Conservation (phyloP, 768 basidiomycete genomes). For the Chalciporus chontae region DNA sequence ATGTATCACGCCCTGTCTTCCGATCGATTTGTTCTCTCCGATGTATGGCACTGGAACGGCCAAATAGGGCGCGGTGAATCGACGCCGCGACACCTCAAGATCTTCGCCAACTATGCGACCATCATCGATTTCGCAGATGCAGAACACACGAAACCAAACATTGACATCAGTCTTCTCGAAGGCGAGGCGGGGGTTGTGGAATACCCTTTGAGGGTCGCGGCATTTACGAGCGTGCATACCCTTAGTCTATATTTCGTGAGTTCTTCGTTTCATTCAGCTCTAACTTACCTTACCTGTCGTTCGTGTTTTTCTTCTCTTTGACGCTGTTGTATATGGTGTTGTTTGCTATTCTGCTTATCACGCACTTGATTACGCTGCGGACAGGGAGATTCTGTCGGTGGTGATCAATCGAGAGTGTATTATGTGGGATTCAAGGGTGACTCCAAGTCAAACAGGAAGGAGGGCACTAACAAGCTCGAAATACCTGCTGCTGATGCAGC, state of each 20-base stretch:
- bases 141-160: constrained; percentile 63
- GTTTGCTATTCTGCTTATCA: constrained; percentile 13
- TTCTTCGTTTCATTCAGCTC: constrained; percentile 18
- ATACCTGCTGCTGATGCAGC: constrained; percentile 80
- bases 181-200: constrained; percentile 67
- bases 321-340: constrained; percentile 19
- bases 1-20: constrained; percentile 3
- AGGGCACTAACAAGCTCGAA: constrained; percentile 60
- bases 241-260: constrained; percentile 80
- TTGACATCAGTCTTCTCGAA: constrained; percentile 67
- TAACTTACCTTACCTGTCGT: constrained; percentile 13
- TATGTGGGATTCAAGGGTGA: constrained; percentile 86
- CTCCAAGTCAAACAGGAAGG: constrained; percentile 48
- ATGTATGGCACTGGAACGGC: constrained; percentile 4
- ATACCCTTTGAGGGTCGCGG: constrained; percentile 73
- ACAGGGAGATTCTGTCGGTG: constrained; percentile 67
- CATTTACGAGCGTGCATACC: constrained; percentile 71
- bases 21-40: constrained; percentile 2
- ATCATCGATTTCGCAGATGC: constrained; percentile 79
- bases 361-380: constrained; percentile 3
- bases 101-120: constrained; percentile 69
- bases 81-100: constrained; percentile 70
- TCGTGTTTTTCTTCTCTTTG: constrained; percentile 11
- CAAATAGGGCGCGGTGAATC: constrained; percentile 66
- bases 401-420: constrained; percentile 63